phyloP scores from a whole-genome alignment of 371 early-diverging fungal genomes.

The Paraphysoderma sedebokerense region DNA sequence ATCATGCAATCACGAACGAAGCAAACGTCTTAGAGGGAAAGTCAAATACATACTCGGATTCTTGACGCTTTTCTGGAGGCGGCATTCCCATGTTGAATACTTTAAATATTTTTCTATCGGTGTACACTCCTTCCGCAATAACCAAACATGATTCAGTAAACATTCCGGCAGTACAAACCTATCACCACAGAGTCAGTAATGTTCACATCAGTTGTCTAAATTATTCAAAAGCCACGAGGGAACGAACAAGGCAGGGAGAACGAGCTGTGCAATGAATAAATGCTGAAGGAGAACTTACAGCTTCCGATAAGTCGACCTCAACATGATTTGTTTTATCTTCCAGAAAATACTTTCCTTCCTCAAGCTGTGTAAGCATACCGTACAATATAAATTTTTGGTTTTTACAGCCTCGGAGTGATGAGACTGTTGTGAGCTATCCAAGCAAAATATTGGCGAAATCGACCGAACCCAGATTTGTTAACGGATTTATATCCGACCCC shows the following conservation, averaged over 20 bases:
- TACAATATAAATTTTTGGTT: slow-evolving; percentile 52
- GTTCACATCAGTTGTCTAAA: no score
- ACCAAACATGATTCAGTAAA: slow-evolving; percentile 72
- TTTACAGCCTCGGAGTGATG: slow-evolving; percentile 57
- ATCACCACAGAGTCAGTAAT: no score
- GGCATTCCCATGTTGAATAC: slow-evolving; percentile 56
- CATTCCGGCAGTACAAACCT: slow-evolving; percentile 42
- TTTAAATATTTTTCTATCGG: slow-evolving; percentile 43
- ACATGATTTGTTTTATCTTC: slow-evolving; percentile 67
- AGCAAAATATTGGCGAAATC: slow-evolving; percentile 9
- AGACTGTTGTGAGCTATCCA: slow-evolving; percentile 58
- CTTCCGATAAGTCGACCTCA: slow-evolving; percentile 35
- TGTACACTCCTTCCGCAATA: slow-evolving; percentile 56
- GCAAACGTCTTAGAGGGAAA: slow-evolving; percentile 7
- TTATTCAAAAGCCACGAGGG: no score
- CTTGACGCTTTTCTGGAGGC: slow-evolving; percentile 44
- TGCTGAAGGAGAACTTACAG: no score
- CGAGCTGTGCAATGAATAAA: no score
- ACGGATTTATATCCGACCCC: no score
- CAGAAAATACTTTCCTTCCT: slow-evolving; percentile 61
- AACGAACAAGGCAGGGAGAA: no score
- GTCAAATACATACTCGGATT: slow-evolving; percentile 29
- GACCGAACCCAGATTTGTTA: no score
- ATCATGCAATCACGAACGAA: background rate
- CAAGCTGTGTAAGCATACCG: slow-evolving; percentile 73